phyloP scores from a whole-genome alignment of 2,329 filamentous ascomycete genomes.

The Aspergillus phoenicis region DNA sequence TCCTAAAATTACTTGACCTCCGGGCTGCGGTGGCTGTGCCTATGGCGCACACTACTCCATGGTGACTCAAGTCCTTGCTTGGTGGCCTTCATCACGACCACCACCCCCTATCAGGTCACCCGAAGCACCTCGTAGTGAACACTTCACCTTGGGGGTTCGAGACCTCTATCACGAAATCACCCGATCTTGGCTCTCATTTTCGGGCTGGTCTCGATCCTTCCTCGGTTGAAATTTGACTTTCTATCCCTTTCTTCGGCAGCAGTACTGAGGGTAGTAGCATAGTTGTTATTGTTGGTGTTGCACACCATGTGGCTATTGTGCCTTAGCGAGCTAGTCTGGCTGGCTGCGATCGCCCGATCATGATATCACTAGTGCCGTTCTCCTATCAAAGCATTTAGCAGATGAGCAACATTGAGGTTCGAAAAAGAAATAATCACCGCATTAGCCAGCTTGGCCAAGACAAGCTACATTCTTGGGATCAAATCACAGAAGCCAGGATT shows the following conservation, averaged over 20 bases:
- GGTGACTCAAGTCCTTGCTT: constrained; percentile 4
- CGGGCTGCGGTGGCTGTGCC: background rate
- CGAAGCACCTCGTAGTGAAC: background rate
- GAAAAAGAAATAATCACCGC: constrained; percentile 14
- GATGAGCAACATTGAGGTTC: constrained; percentile 11
- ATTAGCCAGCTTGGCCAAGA: constrained; percentile 14
- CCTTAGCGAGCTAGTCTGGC: constrained; percentile 9
- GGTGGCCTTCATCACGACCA: background rate
- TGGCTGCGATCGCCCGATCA: constrained; percentile 9
- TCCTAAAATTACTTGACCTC: background rate
- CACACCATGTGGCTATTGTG: constrained; percentile 13
- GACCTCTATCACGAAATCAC: constrained; percentile 3
- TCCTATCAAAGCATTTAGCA: constrained; percentile 1
- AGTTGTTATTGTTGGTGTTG: background rate
- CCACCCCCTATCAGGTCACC: background rate
- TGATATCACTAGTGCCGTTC: constrained; percentile 8
- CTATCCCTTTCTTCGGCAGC: constrained; percentile 1
- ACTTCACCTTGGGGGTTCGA: background rate
- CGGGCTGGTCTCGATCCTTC: constrained; percentile 5
- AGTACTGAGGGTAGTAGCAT: background rate
- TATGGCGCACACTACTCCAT: background rate
- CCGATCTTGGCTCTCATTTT: constrained; percentile 1
- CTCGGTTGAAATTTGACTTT: background rate
- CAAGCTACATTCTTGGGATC: background rate
- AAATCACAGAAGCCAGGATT: constrained; percentile 9